Conservation (phyloP, 768 basidiomycete species). For the Boletus fagicola region DNA sequence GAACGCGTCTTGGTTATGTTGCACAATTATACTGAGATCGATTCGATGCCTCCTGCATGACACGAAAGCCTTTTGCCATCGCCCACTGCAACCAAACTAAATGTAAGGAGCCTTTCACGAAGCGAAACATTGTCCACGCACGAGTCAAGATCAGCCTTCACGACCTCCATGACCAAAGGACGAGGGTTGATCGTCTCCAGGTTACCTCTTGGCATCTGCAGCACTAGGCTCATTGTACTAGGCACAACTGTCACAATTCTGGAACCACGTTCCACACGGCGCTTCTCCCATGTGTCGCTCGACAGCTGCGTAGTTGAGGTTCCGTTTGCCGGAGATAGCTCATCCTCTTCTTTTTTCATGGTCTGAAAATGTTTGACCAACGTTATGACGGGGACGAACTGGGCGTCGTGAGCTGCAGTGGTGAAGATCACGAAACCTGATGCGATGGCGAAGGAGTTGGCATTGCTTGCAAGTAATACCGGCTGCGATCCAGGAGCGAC, state of each 20-base stretch:
- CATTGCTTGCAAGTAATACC: constrained; percentile 46
- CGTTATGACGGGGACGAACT: constrained; percentile 54
- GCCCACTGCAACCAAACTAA: constrained; percentile 44
- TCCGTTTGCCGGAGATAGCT: constrained; percentile 27
- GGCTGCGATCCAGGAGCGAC: constrained; percentile 33
- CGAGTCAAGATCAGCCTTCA: constrained; percentile 73
- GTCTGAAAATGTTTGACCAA: constrained; percentile 13
- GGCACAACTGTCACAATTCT: constrained; percentile 87
- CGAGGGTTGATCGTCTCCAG: constrained; percentile 93
- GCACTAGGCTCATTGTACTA: constrained; percentile 81
- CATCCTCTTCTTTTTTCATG: constrained; percentile 15
- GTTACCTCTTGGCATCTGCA: constrained; percentile 98
- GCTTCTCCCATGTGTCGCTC: constrained; percentile 54
- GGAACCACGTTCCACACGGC: constrained; percentile 87
- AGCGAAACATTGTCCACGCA: constrained; percentile 15
- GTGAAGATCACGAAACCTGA: constrained; percentile 83
- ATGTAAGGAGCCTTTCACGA: background rate
- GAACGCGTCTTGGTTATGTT: constrained; percentile 72
- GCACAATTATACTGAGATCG: constrained; percentile 85
- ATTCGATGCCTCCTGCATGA: constrained; percentile 92
- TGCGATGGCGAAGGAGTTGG: constrained; percentile 70
- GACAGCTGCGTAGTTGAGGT: constrained; percentile 12
- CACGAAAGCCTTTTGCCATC: constrained; percentile 85
- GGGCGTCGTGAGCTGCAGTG: constrained; percentile 75
- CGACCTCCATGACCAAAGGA: constrained; percentile 83